A percentile compares a stretch with the other conserved stretches of the same genome.
Conservation (phyloP, 768 basidiomycete species). For the Mycena venus region DNA sequence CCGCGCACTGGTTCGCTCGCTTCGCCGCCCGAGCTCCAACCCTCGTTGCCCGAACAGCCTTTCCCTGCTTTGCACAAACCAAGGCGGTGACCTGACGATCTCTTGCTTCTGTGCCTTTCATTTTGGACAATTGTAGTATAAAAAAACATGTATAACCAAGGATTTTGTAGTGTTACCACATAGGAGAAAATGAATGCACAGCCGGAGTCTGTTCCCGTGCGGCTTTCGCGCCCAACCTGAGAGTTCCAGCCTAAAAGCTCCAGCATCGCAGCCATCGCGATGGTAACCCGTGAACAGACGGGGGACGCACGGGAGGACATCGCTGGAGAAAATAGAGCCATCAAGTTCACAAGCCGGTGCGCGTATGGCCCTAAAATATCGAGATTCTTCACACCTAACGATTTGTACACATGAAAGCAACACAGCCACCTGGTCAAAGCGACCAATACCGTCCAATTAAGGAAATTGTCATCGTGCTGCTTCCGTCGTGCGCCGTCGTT, state of each 20-base stretch:
- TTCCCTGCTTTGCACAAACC: background rate
- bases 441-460: background rate
- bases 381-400: too few relatives aligned
- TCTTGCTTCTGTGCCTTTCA: background rate
- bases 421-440: constrained; percentile 1
- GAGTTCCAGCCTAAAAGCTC: too few relatives aligned
- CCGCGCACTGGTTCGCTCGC: background rate
- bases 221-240: too few relatives aligned
- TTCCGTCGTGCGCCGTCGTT: constrained; percentile 49
- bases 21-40: background rate
- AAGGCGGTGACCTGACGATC: background rate
- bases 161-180: too few relatives aligned
- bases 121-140: background rate
- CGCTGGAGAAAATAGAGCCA: too few relatives aligned
- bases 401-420: background rate
- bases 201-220: too few relatives aligned
- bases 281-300: too few relatives aligned
- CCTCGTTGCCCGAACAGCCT: background rate
- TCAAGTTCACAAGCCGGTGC: background rate
- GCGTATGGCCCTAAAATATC: background rate
- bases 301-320: too few relatives aligned
- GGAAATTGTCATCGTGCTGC: background rate
- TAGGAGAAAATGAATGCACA: too few relatives aligned
- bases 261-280: too few relatives aligned
- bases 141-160: too few relatives aligned